phyloP scores from a whole-genome alignment of 768 basidiomycete species.

The Saitozyma podzolica region DNA sequence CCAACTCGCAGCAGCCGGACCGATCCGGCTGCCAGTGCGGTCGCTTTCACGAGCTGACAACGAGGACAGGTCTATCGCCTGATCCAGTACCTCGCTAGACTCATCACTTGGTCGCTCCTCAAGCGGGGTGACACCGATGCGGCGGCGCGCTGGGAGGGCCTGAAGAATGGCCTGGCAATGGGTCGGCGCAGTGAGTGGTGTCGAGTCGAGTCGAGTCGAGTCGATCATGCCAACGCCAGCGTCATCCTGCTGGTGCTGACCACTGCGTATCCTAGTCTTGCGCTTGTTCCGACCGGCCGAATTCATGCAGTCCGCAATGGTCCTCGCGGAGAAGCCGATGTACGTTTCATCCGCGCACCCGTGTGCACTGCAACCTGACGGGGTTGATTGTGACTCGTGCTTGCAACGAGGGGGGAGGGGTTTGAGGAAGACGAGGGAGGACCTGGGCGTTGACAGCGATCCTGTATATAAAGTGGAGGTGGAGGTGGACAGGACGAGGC shows the following conservation, averaged over 20 bases:
- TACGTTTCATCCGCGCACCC: conserved; percentile 19
- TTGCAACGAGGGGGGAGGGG: too few relatives aligned
- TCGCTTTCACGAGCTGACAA: conserved; percentile 10
- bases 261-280: conserved; percentile 63
- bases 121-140: conserved; percentile 68
- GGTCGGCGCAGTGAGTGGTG: conserved; percentile 74
- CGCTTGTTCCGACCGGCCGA: conserved; percentile 91
- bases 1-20: not conserved
- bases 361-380: too few relatives aligned
- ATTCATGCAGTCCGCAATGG: conserved; percentile 85
- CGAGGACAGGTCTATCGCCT: conserved; percentile 73
- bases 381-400: too few relatives aligned
- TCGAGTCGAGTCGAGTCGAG: not conserved
- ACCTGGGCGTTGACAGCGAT: not conserved
- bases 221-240: not conserved
- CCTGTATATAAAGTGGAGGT: too few relatives aligned
- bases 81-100: conserved; percentile 84
- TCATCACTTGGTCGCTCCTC: conserved; percentile 80
- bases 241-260: not conserved
- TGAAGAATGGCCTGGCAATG: conserved; percentile 80
- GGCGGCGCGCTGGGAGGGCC: conserved; percentile 73
- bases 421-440: too few relatives aligned
- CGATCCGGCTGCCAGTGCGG: not conserved
- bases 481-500: not conserved
- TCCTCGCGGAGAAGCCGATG: conserved; percentile 57